Evolutionary conservation across 371 early-diverging fungal species (phyloP).

Genomic region (Rhizopus arrhizus): DNA sequence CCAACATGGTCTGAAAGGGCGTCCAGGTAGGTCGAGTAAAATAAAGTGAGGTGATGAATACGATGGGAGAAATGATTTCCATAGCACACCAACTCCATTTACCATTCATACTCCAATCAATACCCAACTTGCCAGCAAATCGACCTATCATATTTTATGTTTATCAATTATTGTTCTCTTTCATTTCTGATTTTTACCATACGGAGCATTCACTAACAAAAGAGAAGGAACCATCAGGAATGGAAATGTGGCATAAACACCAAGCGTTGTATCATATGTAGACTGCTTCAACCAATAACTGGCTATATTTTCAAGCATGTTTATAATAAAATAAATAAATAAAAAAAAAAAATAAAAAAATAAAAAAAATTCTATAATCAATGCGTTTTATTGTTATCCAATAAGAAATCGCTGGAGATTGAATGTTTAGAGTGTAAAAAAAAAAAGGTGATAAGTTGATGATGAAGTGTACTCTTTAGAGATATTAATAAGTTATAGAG

Average conservation of each 20-base stretch:
- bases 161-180: background rate
- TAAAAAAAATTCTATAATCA: no score
- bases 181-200: constrained; percentile 20
- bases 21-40: constrained; percentile 25
- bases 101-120: constrained; percentile 31
- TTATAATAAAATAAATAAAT: background rate
- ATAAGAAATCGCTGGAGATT: no score
- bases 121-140: constrained; percentile 31
- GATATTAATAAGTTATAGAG: no score
- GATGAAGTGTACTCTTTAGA: no score
- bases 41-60: constrained; percentile 26
- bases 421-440: no score
- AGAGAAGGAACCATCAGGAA: constrained; percentile 20
- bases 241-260: constrained; percentile 23
- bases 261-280: constrained; percentile 24
- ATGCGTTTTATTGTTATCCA: no score
- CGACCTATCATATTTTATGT: constrained; percentile 20
- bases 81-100: constrained; percentile 47
- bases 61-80: constrained; percentile 43
- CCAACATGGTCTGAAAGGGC: constrained; percentile 29
- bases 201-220: constrained; percentile 27
- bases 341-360: background rate
- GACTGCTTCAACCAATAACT: constrained; percentile 20
- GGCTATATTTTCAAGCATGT: constrained; percentile 8
- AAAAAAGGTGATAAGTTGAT: no score